Percentiles rank a stretch among this genome's conserved stretches.
These are phyloP conservation scores for Urochloa ruziziensis DNA, from an alignment of 176 grass and related monocot genomes.

Conservation along the genomic window DNA sequence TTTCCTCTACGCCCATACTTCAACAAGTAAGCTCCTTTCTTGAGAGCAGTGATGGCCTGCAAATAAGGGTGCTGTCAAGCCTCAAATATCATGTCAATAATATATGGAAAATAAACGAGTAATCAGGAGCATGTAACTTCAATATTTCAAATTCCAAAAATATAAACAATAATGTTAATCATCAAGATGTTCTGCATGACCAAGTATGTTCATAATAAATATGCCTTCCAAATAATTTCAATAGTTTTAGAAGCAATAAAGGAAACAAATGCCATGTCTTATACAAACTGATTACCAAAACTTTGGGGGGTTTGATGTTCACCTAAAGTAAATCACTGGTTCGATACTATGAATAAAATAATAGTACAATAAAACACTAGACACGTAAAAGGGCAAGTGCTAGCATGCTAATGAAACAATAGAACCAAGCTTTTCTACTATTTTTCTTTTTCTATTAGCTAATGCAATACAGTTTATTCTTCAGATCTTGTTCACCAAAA, in stretches of 20 bases:
- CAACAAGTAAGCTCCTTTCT: constrained; percentile 97
- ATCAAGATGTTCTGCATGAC: not conserved
- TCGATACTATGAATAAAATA: not conserved
- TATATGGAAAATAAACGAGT: not conserved
- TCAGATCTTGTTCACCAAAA: constrained; percentile 30
- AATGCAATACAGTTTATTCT: not conserved
- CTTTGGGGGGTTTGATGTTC: not conserved
- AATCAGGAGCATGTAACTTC: not conserved
- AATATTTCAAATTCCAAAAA: not conserved
- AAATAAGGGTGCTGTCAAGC: constrained; percentile 19
- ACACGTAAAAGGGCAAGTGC: not conserved
- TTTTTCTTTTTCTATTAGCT: not conserved
- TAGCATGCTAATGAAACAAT: not conserved
- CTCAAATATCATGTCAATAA: constrained; percentile 4
- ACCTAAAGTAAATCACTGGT: not conserved
- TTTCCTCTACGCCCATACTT: constrained; percentile 97
- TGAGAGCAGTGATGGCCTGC: constrained; percentile 90
- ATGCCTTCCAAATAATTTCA: not conserved
- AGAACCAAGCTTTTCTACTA: not conserved
- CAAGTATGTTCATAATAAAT: not conserved
- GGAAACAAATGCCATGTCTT: not conserved
- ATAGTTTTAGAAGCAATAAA: not conserved
- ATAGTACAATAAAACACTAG: not conserved
- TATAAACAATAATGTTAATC: not conserved
- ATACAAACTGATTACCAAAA: not conserved